Percentiles rank a stretch among this genome's conserved stretches.
Evolutionary conservation across 164 flowering plant genomes (phyloP).

Genomic region (Vitis amurensis): DNA sequence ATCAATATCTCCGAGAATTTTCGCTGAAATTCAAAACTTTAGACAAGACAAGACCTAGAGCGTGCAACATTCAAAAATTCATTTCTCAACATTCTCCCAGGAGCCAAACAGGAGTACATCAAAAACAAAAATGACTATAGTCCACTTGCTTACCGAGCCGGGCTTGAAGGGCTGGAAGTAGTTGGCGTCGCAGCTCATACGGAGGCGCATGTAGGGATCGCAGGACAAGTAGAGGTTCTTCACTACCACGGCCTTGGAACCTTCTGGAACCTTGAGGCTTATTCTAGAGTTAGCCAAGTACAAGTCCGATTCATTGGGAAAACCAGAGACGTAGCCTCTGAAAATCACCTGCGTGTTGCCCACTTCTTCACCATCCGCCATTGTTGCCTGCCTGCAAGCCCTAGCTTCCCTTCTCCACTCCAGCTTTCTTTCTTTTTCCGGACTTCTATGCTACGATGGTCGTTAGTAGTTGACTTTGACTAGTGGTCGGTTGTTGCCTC

Average conservation of each 20-base stretch:
- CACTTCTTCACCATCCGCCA: slow-evolving; percentile 17
- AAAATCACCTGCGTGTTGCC: slow-evolving; percentile 34
- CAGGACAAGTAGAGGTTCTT: slow-evolving; percentile 65
- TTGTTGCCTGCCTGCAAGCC: background rate
- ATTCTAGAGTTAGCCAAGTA: slow-evolving; percentile 11
- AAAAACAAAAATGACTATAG: background rate
- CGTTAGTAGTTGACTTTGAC: too few species aligned
- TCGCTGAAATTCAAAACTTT: too few species aligned
- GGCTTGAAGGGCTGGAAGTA: slow-evolving; percentile 30
- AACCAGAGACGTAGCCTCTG: slow-evolving; percentile 30
- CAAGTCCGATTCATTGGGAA: slow-evolving; percentile 45
- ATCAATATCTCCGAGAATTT: slow-evolving; percentile 13
- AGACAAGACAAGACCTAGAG: too few species aligned
- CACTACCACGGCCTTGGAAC: slow-evolving; percentile 33
- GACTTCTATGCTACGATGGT: too few species aligned
- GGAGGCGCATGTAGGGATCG: slow-evolving; percentile 59
- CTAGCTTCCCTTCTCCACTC: background rate
- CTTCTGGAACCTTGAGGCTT: slow-evolving; percentile 27
- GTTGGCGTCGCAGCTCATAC: slow-evolving; percentile 31
- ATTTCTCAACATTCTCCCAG: too few species aligned
- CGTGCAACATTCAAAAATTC: too few species aligned
- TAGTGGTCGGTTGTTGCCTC: too few species aligned
- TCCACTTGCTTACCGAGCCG: slow-evolving; percentile 27
- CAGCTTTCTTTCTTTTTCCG: too few species aligned
- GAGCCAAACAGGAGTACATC: slow-evolving; percentile 2